A percentile compares a stretch with the other conserved stretches of the same genome.
Evolutionary conservation across 2,329 filamentous ascomycete species (phyloP).

Genomic region (Thermothelomyces thermophilus): DNA sequence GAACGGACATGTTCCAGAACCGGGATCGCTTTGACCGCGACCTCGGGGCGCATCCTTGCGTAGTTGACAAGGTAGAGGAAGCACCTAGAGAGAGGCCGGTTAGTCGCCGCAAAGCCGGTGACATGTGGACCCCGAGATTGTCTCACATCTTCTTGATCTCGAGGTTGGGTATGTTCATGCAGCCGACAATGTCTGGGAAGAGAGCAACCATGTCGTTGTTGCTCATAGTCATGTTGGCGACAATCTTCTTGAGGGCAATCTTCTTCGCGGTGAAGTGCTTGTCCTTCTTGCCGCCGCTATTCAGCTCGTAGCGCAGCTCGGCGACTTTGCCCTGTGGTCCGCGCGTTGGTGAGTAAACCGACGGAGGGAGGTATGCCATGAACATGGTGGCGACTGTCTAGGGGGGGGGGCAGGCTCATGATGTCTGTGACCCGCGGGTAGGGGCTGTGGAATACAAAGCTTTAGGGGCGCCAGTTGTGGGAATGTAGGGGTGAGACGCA

Average conservation of each 20-base stretch:
- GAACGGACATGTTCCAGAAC: slow-evolving; percentile 69
- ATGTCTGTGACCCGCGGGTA: neutral
- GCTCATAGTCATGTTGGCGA: slow-evolving; percentile 99
- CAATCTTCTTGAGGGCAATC: slow-evolving; percentile 98
- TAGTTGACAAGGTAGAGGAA: slow-evolving; percentile 98
- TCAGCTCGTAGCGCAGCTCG: slow-evolving; percentile 89
- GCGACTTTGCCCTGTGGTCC: slow-evolving; percentile 89
- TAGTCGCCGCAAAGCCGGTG: slow-evolving; percentile 22
- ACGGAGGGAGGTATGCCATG: slow-evolving; percentile 45
- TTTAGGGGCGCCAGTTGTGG: too few relatives aligned
- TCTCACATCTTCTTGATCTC: slow-evolving; percentile 99
- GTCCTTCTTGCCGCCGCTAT: slow-evolving; percentile 93
- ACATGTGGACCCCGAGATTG: neutral
- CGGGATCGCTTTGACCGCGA: slow-evolving; percentile 86
- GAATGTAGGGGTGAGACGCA: neutral
- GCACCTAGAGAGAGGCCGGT: slow-evolving; percentile 57
- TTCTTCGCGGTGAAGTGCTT: slow-evolving; percentile 94
- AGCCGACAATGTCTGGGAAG: slow-evolving; percentile 89
- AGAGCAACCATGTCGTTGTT: slow-evolving; percentile 99
- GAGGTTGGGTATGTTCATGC: slow-evolving; percentile 89
- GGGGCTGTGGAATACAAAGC: neutral
- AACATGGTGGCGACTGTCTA: slow-evolving; percentile 40
- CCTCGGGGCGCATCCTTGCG: slow-evolving; percentile 85
- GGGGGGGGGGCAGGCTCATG: slow-evolving; percentile 15
- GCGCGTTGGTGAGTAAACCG: slow-evolving; percentile 46